Percentiles rank a stretch among this genome's conserved stretches.
phyloP scores from a whole-genome alignment of 1,284 basidiomycete genomes.

The Moniliella sp. region DNA sequence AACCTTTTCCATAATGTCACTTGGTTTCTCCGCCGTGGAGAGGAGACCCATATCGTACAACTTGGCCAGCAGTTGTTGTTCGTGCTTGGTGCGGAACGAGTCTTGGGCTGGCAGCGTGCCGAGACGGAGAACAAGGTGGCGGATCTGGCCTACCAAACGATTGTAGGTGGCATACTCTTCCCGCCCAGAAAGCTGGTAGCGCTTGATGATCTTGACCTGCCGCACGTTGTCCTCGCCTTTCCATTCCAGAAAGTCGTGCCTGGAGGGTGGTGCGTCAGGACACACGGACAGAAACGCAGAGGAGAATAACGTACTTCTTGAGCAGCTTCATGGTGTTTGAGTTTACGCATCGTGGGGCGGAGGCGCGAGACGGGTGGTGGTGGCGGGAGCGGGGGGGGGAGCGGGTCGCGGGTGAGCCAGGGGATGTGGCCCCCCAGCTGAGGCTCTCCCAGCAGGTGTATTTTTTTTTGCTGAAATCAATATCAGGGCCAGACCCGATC shows the following conservation, averaged over 20 bases:
- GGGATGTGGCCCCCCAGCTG: too few species aligned
- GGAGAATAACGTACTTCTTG: conserved; percentile 30
- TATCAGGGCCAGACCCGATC: too few species aligned
- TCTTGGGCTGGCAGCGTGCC: conserved; percentile 72
- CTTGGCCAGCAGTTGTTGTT: conserved; percentile 69
- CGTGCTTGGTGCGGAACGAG: conserved; percentile 64
- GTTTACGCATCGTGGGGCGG: conserved; percentile 22
- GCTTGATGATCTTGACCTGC: conserved; percentile 80
- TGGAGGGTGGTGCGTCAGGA: too few species aligned
- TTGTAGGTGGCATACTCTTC: conserved; percentile 89
- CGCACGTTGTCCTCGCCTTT: conserved; percentile 78
- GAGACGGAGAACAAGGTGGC: conserved; percentile 64
- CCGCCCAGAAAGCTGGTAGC: conserved; percentile 51
- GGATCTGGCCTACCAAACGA: conserved; percentile 69
- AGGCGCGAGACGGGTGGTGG: too few species aligned
- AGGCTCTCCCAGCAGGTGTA: too few species aligned
- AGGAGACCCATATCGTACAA: conserved; percentile 93
- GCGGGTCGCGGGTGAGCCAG: too few species aligned
- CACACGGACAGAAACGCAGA: too few species aligned
- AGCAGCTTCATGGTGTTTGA: conserved; percentile 33
- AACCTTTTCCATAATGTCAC: conserved; percentile 47
- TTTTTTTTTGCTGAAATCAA: too few species aligned
- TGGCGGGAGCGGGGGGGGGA: too few species aligned
- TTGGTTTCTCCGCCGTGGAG: conserved; percentile 39
- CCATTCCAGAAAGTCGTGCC: conserved; percentile 49